These are phyloP conservation scores for Plasmodium sp. DNA, from an alignment of 169 alveolate species.

Conservation along the genomic window DNA sequence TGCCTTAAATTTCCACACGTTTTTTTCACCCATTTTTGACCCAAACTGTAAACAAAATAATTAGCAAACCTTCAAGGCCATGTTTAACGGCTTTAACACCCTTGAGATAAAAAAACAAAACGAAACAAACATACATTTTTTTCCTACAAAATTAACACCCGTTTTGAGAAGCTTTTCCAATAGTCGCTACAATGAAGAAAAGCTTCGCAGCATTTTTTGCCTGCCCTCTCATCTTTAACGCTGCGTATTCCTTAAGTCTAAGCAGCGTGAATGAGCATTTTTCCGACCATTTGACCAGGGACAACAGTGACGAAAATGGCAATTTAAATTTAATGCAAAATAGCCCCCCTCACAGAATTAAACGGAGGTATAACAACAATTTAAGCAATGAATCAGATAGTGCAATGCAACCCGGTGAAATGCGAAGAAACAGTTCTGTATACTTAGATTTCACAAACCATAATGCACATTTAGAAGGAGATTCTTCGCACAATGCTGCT, in stretches of 20 bases:
- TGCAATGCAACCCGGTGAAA: not conserved
- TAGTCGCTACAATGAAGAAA: slow-evolving; percentile 30
- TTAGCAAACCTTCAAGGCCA: not conserved
- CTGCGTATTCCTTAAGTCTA: not conserved
- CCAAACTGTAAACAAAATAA: not conserved
- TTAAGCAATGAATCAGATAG: not conserved
- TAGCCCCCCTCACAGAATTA: not conserved
- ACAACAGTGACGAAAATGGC: not conserved
- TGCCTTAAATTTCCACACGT: not conserved
- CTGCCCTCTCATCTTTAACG: not conserved
- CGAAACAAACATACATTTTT: not conserved
- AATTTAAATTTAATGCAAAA: not conserved
- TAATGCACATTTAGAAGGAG: not conserved
- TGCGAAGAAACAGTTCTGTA: not conserved
- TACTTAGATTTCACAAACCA: not conserved
- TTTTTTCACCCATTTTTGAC: not conserved
- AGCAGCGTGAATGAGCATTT: slow-evolving; percentile 3
- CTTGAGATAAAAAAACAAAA: not conserved
- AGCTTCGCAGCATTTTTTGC: not conserved
- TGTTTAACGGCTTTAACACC: not conserved
- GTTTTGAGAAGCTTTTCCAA: not conserved
- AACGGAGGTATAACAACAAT: slow-evolving; percentile 1
- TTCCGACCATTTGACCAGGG: not conserved
- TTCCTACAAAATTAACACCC: not conserved
- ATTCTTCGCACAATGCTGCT: not conserved